phyloP scores from a whole-genome alignment of 2,329 filamentous ascomycete genomes.

The Verticillium tricorpus region DNA sequence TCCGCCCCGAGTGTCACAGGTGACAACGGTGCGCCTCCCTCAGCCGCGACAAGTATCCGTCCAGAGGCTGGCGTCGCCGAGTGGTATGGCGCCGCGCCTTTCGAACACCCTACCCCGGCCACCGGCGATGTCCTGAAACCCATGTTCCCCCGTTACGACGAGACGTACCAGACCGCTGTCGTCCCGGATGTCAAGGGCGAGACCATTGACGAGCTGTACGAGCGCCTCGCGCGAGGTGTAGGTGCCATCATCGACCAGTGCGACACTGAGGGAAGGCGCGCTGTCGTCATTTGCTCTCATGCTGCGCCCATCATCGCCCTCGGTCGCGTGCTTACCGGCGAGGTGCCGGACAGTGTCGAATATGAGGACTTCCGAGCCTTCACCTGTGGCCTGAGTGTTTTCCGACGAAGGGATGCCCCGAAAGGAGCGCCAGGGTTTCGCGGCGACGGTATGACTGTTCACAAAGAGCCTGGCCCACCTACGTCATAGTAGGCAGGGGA shows the following conservation, averaged over 20 bases:
- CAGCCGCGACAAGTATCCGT: constrained; percentile 35
- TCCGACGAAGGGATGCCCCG: constrained; percentile 24
- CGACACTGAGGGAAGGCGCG: constrained; percentile 64
- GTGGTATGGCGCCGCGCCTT: constrained; percentile 86
- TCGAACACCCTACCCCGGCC: constrained; percentile 79
- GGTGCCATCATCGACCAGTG: constrained; percentile 66
- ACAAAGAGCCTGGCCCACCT: neutral
- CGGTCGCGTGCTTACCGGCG: constrained; percentile 75
- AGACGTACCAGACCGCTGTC: constrained; percentile 56
- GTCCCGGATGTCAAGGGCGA: constrained; percentile 73
- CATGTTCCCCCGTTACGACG: constrained; percentile 63
- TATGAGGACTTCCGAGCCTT: constrained; percentile 81
- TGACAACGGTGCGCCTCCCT: constrained; percentile 1
- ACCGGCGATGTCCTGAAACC: constrained; percentile 54
- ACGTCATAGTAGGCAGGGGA: constrained; percentile 8
- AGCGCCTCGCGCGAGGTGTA: constrained; percentile 69
- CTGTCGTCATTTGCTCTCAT: constrained; percentile 81
- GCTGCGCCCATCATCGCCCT: constrained; percentile 85
- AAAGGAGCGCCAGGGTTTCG: constrained; percentile 5
- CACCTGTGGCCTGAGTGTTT: constrained; percentile 76
- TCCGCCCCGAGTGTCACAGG: constrained; percentile 5
- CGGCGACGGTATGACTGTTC: neutral
- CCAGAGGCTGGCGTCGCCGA: constrained; percentile 65
- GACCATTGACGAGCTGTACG: constrained; percentile 72
- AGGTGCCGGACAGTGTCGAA: constrained; percentile 65